phyloP scores from a whole-genome alignment of 352 stramenopile genomes.

The Globisporangium solare region DNA sequence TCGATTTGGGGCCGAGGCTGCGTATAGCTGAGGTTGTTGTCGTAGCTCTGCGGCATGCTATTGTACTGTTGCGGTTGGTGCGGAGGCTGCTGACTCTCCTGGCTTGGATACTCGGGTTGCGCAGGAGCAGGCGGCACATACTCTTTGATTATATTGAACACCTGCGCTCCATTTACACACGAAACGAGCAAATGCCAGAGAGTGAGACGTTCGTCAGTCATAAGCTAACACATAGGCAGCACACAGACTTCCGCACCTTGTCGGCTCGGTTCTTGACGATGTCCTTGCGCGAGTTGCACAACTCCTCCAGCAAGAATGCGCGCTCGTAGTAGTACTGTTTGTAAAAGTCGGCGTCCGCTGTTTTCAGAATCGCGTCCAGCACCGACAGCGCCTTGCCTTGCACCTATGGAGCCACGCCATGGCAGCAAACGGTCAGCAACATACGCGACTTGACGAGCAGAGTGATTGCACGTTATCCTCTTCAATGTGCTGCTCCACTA shows the following conservation, averaged over 20 bases:
- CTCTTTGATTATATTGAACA: constrained; percentile 28
- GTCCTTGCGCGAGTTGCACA: constrained; percentile 66
- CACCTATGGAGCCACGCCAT: constrained; percentile 19
- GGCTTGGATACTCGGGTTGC: constrained; percentile 4
- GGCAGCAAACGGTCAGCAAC: background rate
- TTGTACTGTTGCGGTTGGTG: constrained; percentile 7
- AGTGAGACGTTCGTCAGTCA: background rate
- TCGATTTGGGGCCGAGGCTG: constrained; percentile 10
- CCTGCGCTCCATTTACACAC: constrained; percentile 5
- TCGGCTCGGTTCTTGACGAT: constrained; percentile 70
- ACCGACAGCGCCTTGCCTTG: constrained; percentile 79
- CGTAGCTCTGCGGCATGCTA: constrained; percentile 4
- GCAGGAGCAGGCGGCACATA: constrained; percentile 18
- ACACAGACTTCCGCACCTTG: constrained; percentile 39
- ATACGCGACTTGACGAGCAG: too few relatives aligned
- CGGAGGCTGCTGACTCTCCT: constrained; percentile 3
- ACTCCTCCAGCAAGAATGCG: constrained; percentile 42
- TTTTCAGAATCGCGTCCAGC: constrained; percentile 64
- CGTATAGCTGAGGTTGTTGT: constrained; percentile 3
- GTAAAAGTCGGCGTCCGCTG: constrained; percentile 47
- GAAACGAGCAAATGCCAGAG: background rate
- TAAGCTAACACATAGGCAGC: background rate
- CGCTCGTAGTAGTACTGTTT: constrained; percentile 62
- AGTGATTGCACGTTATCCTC: too few relatives aligned
- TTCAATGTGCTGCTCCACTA: too few relatives aligned